Conservation (phyloP, 2,329 filamentous ascomycete genomes). For the Paradendryphiella salina region DNA sequence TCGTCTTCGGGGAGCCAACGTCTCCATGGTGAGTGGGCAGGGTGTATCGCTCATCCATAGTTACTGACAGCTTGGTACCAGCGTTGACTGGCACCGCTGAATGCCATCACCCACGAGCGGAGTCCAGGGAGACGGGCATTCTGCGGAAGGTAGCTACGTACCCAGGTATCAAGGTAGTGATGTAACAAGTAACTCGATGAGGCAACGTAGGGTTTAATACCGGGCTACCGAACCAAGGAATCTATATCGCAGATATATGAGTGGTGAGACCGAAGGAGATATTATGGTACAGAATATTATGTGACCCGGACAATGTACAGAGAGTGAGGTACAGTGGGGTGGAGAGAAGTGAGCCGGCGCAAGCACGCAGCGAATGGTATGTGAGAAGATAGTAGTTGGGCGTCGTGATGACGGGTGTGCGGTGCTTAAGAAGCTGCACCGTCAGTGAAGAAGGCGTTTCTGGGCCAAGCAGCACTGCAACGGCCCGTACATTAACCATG, state of each 20-base stretch:
- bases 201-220: conserved; percentile 7
- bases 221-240: conserved; percentile 14
- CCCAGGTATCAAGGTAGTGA: conserved; percentile 15
- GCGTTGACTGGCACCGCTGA: conserved; percentile 10
- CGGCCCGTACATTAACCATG: conserved; percentile 46
- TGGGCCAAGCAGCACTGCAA: conserved; percentile 46
- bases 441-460: conserved; percentile 38
- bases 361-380: conserved; percentile 40
- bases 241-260: conserved; percentile 12
- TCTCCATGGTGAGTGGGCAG: conserved; percentile 11
- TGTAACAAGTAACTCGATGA: conserved; percentile 13
- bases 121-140: not conserved
- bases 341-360: conserved; percentile 28
- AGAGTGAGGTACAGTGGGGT: conserved; percentile 19
- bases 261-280: conserved; percentile 4
- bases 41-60: conserved; percentile 8
- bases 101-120: conserved; percentile 9
- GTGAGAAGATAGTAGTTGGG: conserved; percentile 20
- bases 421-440: conserved; percentile 38
- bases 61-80: conserved; percentile 19
- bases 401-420: conserved; percentile 33
- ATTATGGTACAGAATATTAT: conserved; percentile 17
- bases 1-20: conserved; percentile 1
- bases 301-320: conserved; percentile 27
- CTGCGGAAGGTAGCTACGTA: conserved; percentile 4